A percentile compares a stretch with the other conserved stretches of the same genome.
These are phyloP conservation scores for Chlorokybus atmophyticus DNA, from an alignment of 139 green algal species.

Conservation along the genomic window DNA sequence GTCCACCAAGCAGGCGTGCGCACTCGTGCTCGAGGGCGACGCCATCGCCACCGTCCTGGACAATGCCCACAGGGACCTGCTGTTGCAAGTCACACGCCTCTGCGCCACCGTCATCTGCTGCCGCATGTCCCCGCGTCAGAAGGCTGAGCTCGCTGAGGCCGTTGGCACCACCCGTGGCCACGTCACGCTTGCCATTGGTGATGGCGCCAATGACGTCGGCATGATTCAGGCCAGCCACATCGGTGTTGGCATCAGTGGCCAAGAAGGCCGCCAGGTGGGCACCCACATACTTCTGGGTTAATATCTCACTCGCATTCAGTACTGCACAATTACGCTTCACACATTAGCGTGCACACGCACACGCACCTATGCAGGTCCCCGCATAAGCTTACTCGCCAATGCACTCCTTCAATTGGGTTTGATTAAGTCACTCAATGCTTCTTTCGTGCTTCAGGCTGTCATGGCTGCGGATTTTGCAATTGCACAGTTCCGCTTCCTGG, in stretches of 20 bases:
- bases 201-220: slow-evolving; percentile 96
- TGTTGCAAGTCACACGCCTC: slow-evolving; percentile 44
- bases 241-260: slow-evolving; percentile 87
- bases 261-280: slow-evolving; percentile 67
- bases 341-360: too few species aligned
- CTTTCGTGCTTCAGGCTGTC: too few species aligned
- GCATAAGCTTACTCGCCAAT: too few species aligned
- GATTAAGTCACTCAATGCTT: too few species aligned
- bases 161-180: slow-evolving; percentile 42
- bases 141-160: slow-evolving; percentile 43
- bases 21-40: slow-evolving; percentile 30
- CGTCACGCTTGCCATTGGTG: slow-evolving; percentile 85
- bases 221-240: slow-evolving; percentile 97
- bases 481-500: slow-evolving; percentile 84
- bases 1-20: not conserved
- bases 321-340: too few species aligned
- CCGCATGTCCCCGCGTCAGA: slow-evolving; percentile 44
- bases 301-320: too few species aligned
- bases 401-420: too few species aligned
- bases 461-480: slow-evolving; percentile 90
- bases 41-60: slow-evolving; percentile 11
- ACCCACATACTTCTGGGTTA: too few species aligned
- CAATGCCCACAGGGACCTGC: slow-evolving; percentile 1
- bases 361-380: too few species aligned
- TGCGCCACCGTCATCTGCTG: slow-evolving; percentile 67